Evolutionary conservation across 148 eudicot genomes (phyloP).

Genomic region (Oxyria digyna): DNA sequence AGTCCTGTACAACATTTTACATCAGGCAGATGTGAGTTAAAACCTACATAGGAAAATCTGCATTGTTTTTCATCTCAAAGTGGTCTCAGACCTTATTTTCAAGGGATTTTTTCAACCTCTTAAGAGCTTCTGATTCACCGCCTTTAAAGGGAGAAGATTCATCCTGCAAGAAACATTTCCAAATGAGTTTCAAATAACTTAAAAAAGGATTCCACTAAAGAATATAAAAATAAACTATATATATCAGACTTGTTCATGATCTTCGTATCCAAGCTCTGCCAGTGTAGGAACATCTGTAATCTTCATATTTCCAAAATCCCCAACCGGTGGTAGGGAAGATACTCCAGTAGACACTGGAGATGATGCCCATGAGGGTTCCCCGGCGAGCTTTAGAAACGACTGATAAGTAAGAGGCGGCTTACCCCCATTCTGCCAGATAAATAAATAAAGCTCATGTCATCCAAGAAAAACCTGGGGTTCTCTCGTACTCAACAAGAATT

Average conservation of each 20-base stretch:
- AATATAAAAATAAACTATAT: neutral
- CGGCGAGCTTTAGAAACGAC: slow-evolving; percentile 66
- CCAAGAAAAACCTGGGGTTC: neutral
- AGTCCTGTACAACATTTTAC: slow-evolving; percentile 31
- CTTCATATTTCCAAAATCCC: slow-evolving; percentile 28
- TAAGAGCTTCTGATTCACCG: slow-evolving; percentile 84
- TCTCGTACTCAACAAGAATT: neutral
- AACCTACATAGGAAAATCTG: neutral
- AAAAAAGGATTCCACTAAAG: neutral
- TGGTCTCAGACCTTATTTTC: slow-evolving; percentile 38
- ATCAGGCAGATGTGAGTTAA: neutral
- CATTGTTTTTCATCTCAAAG: neutral
- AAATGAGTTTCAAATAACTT: neutral
- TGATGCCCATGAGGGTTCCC: slow-evolving; percentile 59
- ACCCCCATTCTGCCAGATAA: slow-evolving; percentile 52
- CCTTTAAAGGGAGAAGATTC: slow-evolving; percentile 74
- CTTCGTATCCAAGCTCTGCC: slow-evolving; percentile 62
- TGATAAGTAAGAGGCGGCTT: slow-evolving; percentile 72
- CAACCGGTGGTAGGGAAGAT: slow-evolving; percentile 46
- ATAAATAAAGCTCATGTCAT: neutral
- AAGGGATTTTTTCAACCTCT: slow-evolving; percentile 45
- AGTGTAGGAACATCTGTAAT: slow-evolving; percentile 59
- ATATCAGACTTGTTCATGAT: slow-evolving; percentile 37
- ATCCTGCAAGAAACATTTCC: slow-evolving; percentile 28
- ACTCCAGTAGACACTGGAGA: slow-evolving; percentile 37